Percentiles rank a stretch among this genome's conserved stretches.
Conservation (phyloP, 306 rosid species). For the Quercus berberidifolia region DNA sequence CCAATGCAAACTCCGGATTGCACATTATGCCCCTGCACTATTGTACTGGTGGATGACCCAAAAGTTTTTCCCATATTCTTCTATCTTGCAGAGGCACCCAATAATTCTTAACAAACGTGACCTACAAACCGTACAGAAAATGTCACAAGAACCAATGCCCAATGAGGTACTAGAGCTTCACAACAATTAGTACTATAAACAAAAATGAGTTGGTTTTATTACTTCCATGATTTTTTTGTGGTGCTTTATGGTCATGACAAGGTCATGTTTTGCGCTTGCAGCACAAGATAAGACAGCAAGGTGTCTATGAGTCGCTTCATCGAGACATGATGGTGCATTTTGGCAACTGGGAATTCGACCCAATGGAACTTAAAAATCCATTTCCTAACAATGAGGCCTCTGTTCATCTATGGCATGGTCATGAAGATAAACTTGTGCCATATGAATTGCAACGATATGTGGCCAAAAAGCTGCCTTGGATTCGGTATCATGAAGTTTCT, state of each 20-base stretch:
- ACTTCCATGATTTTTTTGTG: too few relatives aligned
- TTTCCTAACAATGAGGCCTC: constrained; percentile 11
- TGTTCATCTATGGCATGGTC: constrained; percentile 35
- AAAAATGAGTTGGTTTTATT: too few relatives aligned
- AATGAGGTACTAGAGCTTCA: constrained; percentile 7
- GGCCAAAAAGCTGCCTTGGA: constrained; percentile 35
- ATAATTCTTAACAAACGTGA: constrained; percentile 27
- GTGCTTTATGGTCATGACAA: not conserved
- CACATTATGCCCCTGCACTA: constrained; percentile 28
- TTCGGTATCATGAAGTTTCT: constrained; percentile 28
- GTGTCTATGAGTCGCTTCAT: constrained; percentile 26
- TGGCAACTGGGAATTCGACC: constrained; percentile 38
- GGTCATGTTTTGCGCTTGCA: not conserved
- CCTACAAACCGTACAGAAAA: constrained; percentile 18
- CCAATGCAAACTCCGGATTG: constrained; percentile 30
- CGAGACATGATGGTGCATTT: constrained; percentile 31
- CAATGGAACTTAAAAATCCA: constrained; percentile 22
- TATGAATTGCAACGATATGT: constrained; percentile 26
- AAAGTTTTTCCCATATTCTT: constrained; percentile 28
- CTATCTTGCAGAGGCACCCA: constrained; percentile 28
- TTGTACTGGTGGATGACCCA: constrained; percentile 40
- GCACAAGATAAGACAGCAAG: constrained; percentile 26
- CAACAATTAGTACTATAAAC: too few relatives aligned
- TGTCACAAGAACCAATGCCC: constrained; percentile 22
- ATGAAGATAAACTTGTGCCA: constrained; percentile 31